Conservation (phyloP, 106 monocot genomes). For the Allium sativum region DNA sequence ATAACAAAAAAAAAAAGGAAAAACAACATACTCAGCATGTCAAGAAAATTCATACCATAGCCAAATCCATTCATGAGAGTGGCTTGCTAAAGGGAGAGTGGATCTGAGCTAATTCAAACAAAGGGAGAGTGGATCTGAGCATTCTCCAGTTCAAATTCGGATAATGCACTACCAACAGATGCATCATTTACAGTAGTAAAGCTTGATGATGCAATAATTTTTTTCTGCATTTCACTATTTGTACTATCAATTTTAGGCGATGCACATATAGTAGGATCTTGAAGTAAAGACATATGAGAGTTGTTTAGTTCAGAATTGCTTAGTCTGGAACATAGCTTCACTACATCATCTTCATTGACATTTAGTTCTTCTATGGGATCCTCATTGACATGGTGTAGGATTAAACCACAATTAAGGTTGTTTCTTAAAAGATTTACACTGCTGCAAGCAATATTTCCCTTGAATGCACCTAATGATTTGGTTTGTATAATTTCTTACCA, state of each 20-base stretch:
- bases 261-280: constrained; percentile 51
- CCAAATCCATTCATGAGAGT: no score
- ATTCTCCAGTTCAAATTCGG: constrained; percentile 5
- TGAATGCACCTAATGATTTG: constrained; percentile 42
- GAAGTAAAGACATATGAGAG: constrained; percentile 10
- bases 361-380: constrained; percentile 54
- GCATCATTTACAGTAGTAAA: not conserved
- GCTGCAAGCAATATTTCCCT: constrained; percentile 48
- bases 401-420: constrained; percentile 65
- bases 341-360: constrained; percentile 52
- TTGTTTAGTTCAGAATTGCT: constrained; percentile 15
- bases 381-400: constrained; percentile 45
- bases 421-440: constrained; percentile 60
- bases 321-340: constrained; percentile 51
- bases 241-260: constrained; percentile 46
- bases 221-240: constrained; percentile 28
- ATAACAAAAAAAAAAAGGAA: no score
- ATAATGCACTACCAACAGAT: constrained; percentile 10
- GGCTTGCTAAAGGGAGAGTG: no score
- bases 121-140: no score
- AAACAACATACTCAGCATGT: no score
- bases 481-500: constrained; percentile 90
- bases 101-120: no score
- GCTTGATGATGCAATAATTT: constrained; percentile 5
- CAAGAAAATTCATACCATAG: no score